Conservation (phyloP, 768 basidiomycete genomes). For the Peribolospora kevripleyi region DNA sequence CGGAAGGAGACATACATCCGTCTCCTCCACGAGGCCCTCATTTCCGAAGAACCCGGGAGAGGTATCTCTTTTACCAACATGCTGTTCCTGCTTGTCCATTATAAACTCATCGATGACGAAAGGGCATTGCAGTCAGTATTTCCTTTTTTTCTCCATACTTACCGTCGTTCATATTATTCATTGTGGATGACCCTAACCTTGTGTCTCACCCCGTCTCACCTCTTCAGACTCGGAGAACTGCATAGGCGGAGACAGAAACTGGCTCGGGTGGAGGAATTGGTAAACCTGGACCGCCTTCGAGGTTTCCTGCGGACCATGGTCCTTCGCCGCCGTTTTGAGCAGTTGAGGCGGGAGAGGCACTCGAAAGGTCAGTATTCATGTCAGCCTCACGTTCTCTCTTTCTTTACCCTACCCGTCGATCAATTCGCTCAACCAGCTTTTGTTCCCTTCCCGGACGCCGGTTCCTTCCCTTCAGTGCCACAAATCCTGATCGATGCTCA, state of each 20-base stretch:
- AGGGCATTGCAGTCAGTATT: conserved; percentile 59
- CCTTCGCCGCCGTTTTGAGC: too few species aligned
- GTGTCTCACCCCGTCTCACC: not conserved
- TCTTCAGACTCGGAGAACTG: conserved; percentile 49
- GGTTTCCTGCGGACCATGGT: conserved; percentile 29
- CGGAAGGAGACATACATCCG: conserved; percentile 47
- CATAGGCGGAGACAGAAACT: conserved; percentile 49
- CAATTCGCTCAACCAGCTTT: too few species aligned
- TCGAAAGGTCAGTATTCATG: too few species aligned
- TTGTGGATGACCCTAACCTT: too few species aligned
- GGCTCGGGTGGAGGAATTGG: conserved; percentile 53
- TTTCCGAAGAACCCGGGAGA: conserved; percentile 41
- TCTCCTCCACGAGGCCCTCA: conserved; percentile 63
- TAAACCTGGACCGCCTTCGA: conserved; percentile 61
- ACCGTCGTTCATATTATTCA: not conserved
- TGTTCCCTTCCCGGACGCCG: too few species aligned
- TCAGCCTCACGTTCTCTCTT: too few species aligned
- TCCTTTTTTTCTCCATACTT: not conserved
- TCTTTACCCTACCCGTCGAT: too few species aligned
- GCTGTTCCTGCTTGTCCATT: conserved; percentile 64
- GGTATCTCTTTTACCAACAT: conserved; percentile 82
- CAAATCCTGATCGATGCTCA: too few species aligned
- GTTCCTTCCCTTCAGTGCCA: too few species aligned
- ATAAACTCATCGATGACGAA: conserved; percentile 71
- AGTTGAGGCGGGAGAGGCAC: too few species aligned